phyloP scores from a whole-genome alignment of 2,329 filamentous ascomycete genomes.

The Curvularia sp. region DNA sequence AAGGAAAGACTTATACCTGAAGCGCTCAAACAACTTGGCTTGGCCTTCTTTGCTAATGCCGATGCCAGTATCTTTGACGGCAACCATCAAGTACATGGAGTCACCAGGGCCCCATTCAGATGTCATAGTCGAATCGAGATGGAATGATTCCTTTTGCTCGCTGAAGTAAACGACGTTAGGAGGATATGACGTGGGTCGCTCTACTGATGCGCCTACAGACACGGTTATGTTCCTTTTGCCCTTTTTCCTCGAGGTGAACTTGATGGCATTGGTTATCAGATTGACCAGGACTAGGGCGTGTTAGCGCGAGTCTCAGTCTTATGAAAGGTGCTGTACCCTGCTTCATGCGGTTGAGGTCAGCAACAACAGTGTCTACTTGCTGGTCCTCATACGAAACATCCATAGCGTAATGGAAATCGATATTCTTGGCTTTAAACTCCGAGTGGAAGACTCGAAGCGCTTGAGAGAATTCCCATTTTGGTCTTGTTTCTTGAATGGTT shows the following conservation, averaged over 20 bases:
- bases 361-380: conserved; percentile 50
- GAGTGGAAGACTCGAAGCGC: conserved; percentile 52
- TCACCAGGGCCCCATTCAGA: conserved; percentile 53
- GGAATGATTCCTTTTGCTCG: conserved; percentile 45
- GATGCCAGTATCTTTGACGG: conserved; percentile 54
- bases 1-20: conserved; percentile 38
- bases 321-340: conserved; percentile 31
- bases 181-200: conserved; percentile 53
- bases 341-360: conserved; percentile 49
- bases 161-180: conserved; percentile 56
- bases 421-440: conserved; percentile 50
- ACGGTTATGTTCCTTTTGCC: conserved; percentile 52
- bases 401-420: conserved; percentile 51
- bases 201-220: conserved; percentile 50
- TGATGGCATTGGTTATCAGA: conserved; percentile 57
- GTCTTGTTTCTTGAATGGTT: conserved; percentile 34
- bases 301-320: conserved; percentile 15
- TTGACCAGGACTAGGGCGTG: conserved; percentile 49
- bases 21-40: conserved; percentile 54
- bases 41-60: conserved; percentile 53
- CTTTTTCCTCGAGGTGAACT: conserved; percentile 54
- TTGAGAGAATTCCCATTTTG: conserved; percentile 50
- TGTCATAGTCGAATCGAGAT: conserved; percentile 52
- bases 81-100: conserved; percentile 54
- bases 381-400: conserved; percentile 52